These are phyloP conservation scores for Yamadazyma olivae DNA, from an alignment of 805 yeast genomes.

Conservation along the genomic window DNA sequence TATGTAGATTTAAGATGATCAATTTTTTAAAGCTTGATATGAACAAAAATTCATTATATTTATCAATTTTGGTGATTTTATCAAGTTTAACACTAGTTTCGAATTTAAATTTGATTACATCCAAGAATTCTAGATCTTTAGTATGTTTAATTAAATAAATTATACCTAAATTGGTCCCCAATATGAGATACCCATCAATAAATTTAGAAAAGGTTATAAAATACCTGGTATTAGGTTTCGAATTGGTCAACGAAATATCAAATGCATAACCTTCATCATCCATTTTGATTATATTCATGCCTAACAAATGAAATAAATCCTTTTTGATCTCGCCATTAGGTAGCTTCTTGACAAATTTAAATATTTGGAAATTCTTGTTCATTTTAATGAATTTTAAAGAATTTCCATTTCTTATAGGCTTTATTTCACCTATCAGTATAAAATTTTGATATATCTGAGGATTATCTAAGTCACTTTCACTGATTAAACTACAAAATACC, in stretches of 20 bases:
- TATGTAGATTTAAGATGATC: slow-evolving; percentile 8
- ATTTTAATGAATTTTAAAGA: slow-evolving; percentile 4
- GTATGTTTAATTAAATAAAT: slow-evolving; percentile 10
- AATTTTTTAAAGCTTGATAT: slow-evolving; percentile 12
- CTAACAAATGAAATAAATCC: slow-evolving; percentile 13
- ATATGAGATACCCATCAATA: slow-evolving; percentile 11
- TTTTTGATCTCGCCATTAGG: slow-evolving; percentile 15
- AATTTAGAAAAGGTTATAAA: slow-evolving; percentile 13
- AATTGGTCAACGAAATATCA: not conserved
- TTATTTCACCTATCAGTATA: not conserved
- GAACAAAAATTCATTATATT: slow-evolving; percentile 8
- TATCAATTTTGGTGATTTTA: slow-evolving; percentile 12
- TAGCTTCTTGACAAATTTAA: slow-evolving; percentile 9
- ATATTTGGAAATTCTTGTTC: slow-evolving; percentile 6
- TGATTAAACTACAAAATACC: slow-evolving; percentile 11
- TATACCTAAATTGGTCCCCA: slow-evolving; percentile 14
- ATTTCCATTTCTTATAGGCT: not conserved
- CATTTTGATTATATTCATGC: slow-evolving; percentile 12
- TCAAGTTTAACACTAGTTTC: slow-evolving; percentile 12
- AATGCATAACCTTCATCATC: slow-evolving; percentile 3
- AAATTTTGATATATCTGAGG: slow-evolving; percentile 15
- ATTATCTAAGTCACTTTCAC: slow-evolving; percentile 16
- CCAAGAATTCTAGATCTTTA: slow-evolving; percentile 4
- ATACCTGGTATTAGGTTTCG: slow-evolving; percentile 9
- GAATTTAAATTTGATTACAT: slow-evolving; percentile 12